These are phyloP conservation scores for Aulographum hederae DNA, from an alignment of 2,329 filamentous ascomycete species.

Conservation along the genomic window DNA sequence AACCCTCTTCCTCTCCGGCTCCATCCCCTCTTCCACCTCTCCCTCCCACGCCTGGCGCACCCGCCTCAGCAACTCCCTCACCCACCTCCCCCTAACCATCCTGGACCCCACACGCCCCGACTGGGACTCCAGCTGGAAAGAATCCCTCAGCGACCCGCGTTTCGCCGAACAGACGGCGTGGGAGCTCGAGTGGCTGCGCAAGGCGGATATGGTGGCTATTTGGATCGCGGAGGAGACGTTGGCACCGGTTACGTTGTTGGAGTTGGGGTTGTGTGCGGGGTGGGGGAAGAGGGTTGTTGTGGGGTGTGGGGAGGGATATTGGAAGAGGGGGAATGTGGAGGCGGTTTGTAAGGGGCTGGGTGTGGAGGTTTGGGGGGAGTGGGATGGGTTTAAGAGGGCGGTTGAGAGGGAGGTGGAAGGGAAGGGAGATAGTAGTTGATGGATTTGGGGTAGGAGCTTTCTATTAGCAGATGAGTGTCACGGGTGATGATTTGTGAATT, in stretches of 20 bases:
- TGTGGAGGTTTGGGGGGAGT: slow-evolving; percentile 25
- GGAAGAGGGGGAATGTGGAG: slow-evolving; percentile 42
- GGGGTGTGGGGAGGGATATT: slow-evolving; percentile 32
- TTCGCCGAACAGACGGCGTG: slow-evolving; percentile 37
- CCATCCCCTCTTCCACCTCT: no score
- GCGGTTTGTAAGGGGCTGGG: slow-evolving; percentile 33
- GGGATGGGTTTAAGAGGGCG: no score
- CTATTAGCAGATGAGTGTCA: no score
- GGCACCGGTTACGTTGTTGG: slow-evolving; percentile 40
- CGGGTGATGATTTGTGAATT: no score
- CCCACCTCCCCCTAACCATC: slow-evolving; percentile 26
- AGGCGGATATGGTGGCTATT: slow-evolving; percentile 35
- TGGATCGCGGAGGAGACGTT: slow-evolving; percentile 35
- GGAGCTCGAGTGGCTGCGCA: slow-evolving; percentile 40
- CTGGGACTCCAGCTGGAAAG: slow-evolving; percentile 37
- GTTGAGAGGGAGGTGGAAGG: no score
- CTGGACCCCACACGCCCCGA: slow-evolving; percentile 34
- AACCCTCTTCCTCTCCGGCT: no score
- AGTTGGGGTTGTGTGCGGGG: slow-evolving; percentile 38
- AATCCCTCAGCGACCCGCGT: slow-evolving; percentile 25
- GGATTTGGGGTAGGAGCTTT: no score
- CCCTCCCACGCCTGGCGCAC: no score
- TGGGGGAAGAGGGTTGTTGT: slow-evolving; percentile 32
- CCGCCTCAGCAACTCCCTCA: no score
- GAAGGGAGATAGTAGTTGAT: no score